These are phyloP conservation scores for Mucor piriformis DNA, from an alignment of 371 early-diverging fungal species.

Conservation along the genomic window DNA sequence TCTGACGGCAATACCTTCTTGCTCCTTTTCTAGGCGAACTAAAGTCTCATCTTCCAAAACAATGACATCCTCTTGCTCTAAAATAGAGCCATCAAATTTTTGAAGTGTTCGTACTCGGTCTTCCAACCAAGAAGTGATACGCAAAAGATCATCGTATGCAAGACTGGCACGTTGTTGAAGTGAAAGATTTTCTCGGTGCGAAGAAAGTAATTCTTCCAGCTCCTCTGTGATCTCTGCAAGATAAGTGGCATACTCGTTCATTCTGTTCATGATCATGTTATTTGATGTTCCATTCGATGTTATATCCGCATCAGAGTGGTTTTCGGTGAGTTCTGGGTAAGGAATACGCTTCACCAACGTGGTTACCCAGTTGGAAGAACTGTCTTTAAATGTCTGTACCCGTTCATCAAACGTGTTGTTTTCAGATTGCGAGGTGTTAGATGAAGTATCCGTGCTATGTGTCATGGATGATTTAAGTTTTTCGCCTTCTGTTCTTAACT, in stretches of 20 bases:
- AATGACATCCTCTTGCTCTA: constrained; percentile 25
- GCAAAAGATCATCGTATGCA: constrained; percentile 43
- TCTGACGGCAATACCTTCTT: constrained; percentile 25
- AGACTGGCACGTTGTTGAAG: constrained; percentile 43
- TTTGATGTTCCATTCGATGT: constrained; percentile 21
- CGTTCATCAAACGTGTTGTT: constrained; percentile 19
- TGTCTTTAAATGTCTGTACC: constrained; percentile 40
- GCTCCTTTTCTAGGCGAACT: constrained; percentile 35
- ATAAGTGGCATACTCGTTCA: constrained; percentile 26
- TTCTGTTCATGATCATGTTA: constrained; percentile 19
- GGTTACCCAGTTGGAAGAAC: constrained; percentile 38
- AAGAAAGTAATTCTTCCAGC: constrained; percentile 35
- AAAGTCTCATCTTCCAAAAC: constrained; percentile 28
- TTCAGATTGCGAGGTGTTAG: not conserved
- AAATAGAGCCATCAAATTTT: constrained; percentile 23
- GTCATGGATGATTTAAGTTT: constrained; percentile 29
- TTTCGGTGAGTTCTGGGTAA: constrained; percentile 26
- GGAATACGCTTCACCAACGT: constrained; percentile 31
- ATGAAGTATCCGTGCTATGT: constrained; percentile 10
- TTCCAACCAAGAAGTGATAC: constrained; percentile 46
- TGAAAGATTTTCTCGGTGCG: constrained; percentile 41
- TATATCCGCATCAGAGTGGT: constrained; percentile 13
- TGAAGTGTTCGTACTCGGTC: constrained; percentile 30
- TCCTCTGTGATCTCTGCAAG: constrained; percentile 35
- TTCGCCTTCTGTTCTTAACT: constrained; percentile 39